Base-by-base conservation (phyloP, 805 yeast species). In the Suhomyces sp. region DNA sequence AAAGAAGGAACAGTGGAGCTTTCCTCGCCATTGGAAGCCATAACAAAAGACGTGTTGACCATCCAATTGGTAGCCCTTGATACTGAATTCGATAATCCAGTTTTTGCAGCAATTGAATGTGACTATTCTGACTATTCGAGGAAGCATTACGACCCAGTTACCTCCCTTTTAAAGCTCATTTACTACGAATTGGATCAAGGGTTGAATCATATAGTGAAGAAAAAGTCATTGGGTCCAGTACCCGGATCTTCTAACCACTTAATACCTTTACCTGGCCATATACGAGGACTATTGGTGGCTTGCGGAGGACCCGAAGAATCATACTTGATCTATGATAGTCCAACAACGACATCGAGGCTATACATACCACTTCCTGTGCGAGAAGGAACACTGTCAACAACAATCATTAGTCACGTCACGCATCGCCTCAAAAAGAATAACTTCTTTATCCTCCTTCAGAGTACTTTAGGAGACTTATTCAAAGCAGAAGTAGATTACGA, bases 131-230 rank as follows among this genome's bases (percentile, higher is more conserved):
- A 60, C 1, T 52, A 48, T 32, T 7, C 19, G 5, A n/a, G 12
- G 6, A 26, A 29, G 13, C 14, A 28, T 4, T 28, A 38, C 35
- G 42, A 52, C 42, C 25, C 42, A 4, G 40, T 37, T 5, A 10
- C 25, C 4, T 40, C 51, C 7, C 41, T 43, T 1, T 31, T 58
- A 32, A 45, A 51, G 19, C 63, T 91, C 34, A 73, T 77, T 3
- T 83, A 76, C 53, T 91, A 91, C 60, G 91, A 87, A 50, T 61
- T 90, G 17, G 97, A 93, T 55, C 70, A 86, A 25, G 96, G 97
- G 1, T 63, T 91, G 30, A 90, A 90, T 51, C 84, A 83, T 53
- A 74, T 90, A 2, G 68, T 83, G 1, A 70, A 69, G 19, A 46
- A 42, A 21, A 33, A 46, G 23, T 22, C 53, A 7, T 39, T 38